Evolutionary conservation across 2,329 filamentous ascomycete genomes (phyloP), one percentile per base, ranked within the genome.

Genomic region (Malbranchea zuffiana): DNA sequence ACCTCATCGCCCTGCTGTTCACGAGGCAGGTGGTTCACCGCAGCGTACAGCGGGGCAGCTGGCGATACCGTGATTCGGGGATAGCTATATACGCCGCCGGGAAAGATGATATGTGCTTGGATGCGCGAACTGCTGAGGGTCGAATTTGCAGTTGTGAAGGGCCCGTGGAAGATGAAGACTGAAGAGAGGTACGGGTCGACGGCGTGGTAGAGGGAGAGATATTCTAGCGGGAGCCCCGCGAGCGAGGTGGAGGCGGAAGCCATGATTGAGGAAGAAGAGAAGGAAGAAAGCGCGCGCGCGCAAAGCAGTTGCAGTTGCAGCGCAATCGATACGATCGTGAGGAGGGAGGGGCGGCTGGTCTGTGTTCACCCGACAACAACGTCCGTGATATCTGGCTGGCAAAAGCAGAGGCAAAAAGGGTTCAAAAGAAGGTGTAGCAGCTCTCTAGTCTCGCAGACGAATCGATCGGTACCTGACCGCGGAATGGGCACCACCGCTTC

Each of bases 1-100:
- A 93, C 71, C 60, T 96, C 88, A 57, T 96, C 88, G 52, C 88
- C 88, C 66, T 96, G 90, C 60, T 87, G 86, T 56, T 95, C 88
- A 55, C 86, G 80, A 27, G 90, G 86, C 28, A 98, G 72, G 57
- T 87, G 78, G 56, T 83, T 79, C 58, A 98, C 90, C 37, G 87
- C 88, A 47, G 78, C 74, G 61, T 96, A 96, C 53, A 92, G 81
- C 35, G 85, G 78, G 31, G 88, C 94, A 53, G 82, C 92, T 29
- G 90, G 90, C 16, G 88, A 92, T 47, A 96, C 80, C 43, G 88
- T 93, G 48, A 98, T 76, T 51, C 88, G 84, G 42, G 83, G 79
- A 57, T 88, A 98, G 49, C 82, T 88, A 54, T 84, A 81, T 50
- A 92, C 80, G 47, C 90, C 90, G 46, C 85, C 87, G 2, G 85